Evolutionary conservation across 768 basidiomycete species (phyloP).

Genomic region (Artomyces pyxidatus): DNA sequence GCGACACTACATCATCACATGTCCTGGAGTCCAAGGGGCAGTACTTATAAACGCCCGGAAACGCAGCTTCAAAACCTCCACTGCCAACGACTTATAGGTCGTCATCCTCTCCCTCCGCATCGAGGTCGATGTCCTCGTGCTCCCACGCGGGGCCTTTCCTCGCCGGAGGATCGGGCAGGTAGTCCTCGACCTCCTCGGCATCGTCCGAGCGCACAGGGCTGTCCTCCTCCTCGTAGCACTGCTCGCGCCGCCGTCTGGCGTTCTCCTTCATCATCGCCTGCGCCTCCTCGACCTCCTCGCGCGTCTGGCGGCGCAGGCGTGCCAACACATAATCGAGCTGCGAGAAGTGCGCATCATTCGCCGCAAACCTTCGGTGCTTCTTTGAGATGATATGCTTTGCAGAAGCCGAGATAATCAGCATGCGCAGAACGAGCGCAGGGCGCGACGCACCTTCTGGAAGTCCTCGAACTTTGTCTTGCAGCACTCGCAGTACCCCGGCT

Average conservation of each 20-base stretch:
- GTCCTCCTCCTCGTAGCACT: no score
- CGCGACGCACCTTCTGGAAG: constrained; percentile 61
- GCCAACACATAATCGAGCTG: constrained; percentile 70
- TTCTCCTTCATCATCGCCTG: constrained; percentile 1
- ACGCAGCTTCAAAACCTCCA: background rate
- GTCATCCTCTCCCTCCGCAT: constrained; percentile 2
- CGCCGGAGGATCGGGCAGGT: constrained; percentile 13
- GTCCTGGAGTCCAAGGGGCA: no score
- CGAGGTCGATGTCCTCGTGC: constrained; percentile 6
- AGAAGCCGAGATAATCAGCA: constrained; percentile 6
- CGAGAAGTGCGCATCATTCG: constrained; percentile 66
- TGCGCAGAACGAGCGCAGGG: constrained; percentile 1
- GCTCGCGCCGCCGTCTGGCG: background rate
- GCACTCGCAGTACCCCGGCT: constrained; percentile 97
- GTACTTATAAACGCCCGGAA: no score
- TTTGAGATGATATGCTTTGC: constrained; percentile 62
- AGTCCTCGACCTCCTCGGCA: constrained; percentile 16
- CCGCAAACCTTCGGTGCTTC: constrained; percentile 79
- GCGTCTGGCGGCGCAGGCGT: constrained; percentile 45
- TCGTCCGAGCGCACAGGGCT: no score
- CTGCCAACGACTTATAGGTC: background rate
- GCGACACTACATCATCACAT: no score
- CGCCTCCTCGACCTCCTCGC: constrained; percentile 23
- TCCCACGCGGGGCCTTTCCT: constrained; percentile 1
- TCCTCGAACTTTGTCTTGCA: constrained; percentile 87